Conservation (phyloP, 78 protist species). For the Dictyostelium purpureum region DNA sequence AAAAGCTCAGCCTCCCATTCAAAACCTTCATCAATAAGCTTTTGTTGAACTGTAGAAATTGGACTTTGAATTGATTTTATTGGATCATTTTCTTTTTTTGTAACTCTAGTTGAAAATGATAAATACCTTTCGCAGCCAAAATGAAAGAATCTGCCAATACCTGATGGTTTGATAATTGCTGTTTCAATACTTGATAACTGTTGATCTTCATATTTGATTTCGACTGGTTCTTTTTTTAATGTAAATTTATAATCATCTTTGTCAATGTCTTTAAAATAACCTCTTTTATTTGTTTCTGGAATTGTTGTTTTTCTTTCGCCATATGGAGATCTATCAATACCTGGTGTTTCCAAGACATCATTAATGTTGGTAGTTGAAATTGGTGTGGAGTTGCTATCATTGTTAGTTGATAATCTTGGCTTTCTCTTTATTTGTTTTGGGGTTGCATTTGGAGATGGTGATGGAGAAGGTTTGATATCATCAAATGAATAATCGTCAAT, state of each 20-base stretch:
- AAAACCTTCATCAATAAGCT: slow-evolving; percentile 40
- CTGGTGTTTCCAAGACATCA: background rate
- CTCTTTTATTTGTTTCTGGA: background rate
- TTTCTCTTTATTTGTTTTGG: background rate
- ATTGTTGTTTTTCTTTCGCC: background rate
- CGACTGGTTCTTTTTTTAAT: background rate
- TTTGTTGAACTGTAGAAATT: slow-evolving; percentile 1
- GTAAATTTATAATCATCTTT: background rate
- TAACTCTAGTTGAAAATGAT: slow-evolving; percentile 15
- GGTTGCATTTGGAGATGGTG: background rate
- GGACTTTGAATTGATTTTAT: background rate
- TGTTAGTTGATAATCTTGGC: background rate
- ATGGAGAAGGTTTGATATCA: background rate
- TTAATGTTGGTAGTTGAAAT: background rate
- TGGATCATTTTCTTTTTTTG: background rate
- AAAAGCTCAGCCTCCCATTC: slow-evolving; percentile 41
- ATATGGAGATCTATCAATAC: background rate
- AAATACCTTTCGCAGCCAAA: slow-evolving; percentile 67
- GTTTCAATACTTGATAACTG: background rate
- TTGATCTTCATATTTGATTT: slow-evolving; percentile 21
- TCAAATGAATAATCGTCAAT: slow-evolving; percentile 31
- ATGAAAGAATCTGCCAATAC: slow-evolving; percentile 70
- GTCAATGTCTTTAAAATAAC: background rate
- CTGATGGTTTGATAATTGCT: slow-evolving; percentile 53
- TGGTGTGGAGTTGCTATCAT: slow-evolving; percentile 3